A percentile compares a stretch with the other conserved stretches of the same genome.
These are phyloP conservation scores for Neocucurbitaria cava DNA, from an alignment of 2,329 filamentous ascomycete species.

Conservation along the genomic window DNA sequence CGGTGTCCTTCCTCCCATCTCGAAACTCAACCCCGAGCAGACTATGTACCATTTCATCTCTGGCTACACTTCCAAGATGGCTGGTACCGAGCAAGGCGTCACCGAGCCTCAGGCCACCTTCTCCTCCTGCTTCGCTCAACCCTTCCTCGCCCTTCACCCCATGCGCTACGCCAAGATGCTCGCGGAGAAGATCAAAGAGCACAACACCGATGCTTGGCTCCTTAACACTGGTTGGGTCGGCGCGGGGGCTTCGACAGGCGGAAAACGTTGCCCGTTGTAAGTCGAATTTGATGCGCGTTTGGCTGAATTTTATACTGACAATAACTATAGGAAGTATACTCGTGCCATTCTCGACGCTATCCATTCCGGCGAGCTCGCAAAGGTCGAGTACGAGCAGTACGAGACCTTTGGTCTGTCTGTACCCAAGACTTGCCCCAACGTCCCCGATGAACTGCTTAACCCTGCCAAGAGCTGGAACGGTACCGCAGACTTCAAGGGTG, in stretches of 20 bases:
- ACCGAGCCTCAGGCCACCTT: slow-evolving; percentile 98
- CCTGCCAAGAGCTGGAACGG: slow-evolving; percentile 92
- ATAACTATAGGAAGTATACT: slow-evolving; percentile 99
- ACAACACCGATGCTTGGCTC: slow-evolving; percentile 97
- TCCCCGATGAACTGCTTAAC: slow-evolving; percentile 92
- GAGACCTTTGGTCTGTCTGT: slow-evolving; percentile 96
- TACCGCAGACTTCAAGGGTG: slow-evolving; percentile 78
- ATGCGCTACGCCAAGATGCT: slow-evolving; percentile 99
- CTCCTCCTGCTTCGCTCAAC: slow-evolving; percentile 98
- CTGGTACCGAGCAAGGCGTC: slow-evolving; percentile 95
- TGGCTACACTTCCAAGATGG: slow-evolving; percentile 99
- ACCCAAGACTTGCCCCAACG: slow-evolving; percentile 88
- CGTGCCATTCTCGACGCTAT: slow-evolving; percentile 98
- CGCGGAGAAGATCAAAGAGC: slow-evolving; percentile 93
- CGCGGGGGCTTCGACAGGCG: slow-evolving; percentile 86
- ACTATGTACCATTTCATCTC: slow-evolving; percentile 99
- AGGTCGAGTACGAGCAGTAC: slow-evolving; percentile 93
- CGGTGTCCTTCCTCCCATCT: slow-evolving; percentile 96
- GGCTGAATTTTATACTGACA: slow-evolving; percentile 55
- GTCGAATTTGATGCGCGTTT: too few relatives aligned
- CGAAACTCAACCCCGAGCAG: slow-evolving; percentile 91
- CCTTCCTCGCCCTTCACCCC: slow-evolving; percentile 97
- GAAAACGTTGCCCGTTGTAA: slow-evolving; percentile 83
- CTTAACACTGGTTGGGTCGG: slow-evolving; percentile 99
- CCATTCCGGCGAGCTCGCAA: slow-evolving; percentile 93